These are phyloP conservation scores for Rhinocladiella mackenziei DNA, from an alignment of 2,329 filamentous ascomycete species.

Conservation along the genomic window DNA sequence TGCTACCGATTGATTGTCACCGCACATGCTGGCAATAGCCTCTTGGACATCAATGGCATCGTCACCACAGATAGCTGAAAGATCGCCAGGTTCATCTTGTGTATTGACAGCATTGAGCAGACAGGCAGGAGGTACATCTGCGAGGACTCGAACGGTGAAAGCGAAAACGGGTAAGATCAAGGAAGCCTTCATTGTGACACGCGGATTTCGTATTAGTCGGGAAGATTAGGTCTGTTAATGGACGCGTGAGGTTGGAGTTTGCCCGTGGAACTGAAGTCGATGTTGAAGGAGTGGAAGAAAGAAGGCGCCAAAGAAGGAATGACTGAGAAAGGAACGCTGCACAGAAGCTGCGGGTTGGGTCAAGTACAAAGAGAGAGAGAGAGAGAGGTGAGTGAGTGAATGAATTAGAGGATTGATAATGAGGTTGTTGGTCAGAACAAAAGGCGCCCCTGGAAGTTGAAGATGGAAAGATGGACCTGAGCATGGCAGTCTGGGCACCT, in stretches of 20 bases:
- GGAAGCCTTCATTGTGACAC: constrained; percentile 21
- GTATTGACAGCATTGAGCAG: constrained; percentile 48
- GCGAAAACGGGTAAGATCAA: constrained; percentile 45
- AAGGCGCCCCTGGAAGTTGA: neutral
- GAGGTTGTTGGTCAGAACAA: constrained; percentile 1
- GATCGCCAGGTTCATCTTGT: constrained; percentile 37
- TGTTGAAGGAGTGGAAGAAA: constrained; percentile 12
- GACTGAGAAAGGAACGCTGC: constrained; percentile 10
- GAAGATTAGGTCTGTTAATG: neutral
- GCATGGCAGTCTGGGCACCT: no score
- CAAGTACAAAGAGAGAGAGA: constrained; percentile 8
- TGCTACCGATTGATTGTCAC: constrained; percentile 32
- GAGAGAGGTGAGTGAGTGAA: constrained; percentile 1
- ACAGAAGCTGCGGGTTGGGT: constrained; percentile 4
- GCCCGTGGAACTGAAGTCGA: constrained; percentile 4
- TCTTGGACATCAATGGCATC: constrained; percentile 35
- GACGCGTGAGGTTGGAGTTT: constrained; percentile 5
- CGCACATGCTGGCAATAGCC: constrained; percentile 38
- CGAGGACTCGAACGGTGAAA: constrained; percentile 39
- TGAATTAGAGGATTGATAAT: neutral
- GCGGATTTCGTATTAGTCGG: neutral
- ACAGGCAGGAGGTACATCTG: constrained; percentile 49
- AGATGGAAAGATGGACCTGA: neutral
- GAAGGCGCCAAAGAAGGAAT: constrained; percentile 8
- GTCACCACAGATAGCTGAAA: constrained; percentile 40